Conservation (phyloP, 768 basidiomycete species). For the Tephrocybe sp. region DNA sequence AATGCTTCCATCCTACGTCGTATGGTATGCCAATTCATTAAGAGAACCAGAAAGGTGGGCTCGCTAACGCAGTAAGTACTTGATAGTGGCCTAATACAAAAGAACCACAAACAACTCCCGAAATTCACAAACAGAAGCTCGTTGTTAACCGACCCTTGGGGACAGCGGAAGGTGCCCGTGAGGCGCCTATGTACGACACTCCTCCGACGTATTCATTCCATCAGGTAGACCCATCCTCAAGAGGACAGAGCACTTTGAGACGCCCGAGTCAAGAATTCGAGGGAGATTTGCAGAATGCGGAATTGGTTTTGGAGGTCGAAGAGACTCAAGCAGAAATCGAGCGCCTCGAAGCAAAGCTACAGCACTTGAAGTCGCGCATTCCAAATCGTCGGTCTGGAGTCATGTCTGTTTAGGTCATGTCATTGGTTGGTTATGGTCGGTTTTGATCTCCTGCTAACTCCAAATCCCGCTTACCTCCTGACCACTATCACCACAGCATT, state of each 20-base stretch:
- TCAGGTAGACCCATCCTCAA: not conserved
- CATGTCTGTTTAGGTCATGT: too few relatives aligned
- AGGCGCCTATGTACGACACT: not conserved
- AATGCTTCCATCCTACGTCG: not conserved
- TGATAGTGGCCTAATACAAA: not conserved
- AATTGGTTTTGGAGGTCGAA: not conserved
- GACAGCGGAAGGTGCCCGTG: not conserved
- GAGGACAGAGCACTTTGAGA: not conserved
- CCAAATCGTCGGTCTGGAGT: too few relatives aligned
- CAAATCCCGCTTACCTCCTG: too few relatives aligned
- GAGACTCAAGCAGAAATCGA: slow-evolving; percentile 1
- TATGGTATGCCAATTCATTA: slow-evolving; percentile 6
- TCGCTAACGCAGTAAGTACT: not conserved
- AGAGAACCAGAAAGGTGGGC: too few relatives aligned
- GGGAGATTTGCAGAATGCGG: not conserved
- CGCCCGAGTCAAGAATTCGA: not conserved
- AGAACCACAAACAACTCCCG: not conserved
- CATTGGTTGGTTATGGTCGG: too few relatives aligned
- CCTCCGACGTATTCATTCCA: not conserved
- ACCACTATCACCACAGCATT: too few relatives aligned
- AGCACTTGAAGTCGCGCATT: not conserved
- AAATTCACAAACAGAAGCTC: slow-evolving; percentile 5
- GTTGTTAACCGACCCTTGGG: not conserved
- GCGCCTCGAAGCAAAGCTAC: slow-evolving; percentile 1
- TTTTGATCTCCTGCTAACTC: too few relatives aligned